Conservation (phyloP, 2,329 filamentous ascomycete species). For the Fusarium miscanthi region DNA sequence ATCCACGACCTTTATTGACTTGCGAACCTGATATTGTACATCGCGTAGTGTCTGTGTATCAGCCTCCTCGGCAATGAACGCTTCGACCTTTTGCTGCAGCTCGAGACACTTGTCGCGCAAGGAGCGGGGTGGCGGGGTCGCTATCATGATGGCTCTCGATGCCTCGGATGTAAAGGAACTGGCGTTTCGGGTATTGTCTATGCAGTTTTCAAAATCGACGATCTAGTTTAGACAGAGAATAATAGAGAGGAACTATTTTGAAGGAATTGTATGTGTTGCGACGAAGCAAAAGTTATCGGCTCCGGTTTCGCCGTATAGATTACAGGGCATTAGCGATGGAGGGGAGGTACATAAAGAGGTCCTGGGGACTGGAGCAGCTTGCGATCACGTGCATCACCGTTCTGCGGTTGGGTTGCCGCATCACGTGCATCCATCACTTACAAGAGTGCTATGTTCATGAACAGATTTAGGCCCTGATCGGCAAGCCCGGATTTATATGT, state of each 20-base stretch:
- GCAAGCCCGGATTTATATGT: no score
- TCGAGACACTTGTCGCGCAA: constrained; percentile 59
- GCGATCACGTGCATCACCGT: constrained; percentile 21
- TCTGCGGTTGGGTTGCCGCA: constrained; percentile 3
- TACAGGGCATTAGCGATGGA: background rate
- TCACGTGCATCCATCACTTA: constrained; percentile 12
- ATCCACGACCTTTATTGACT: constrained; percentile 78
- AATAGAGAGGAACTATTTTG: background rate
- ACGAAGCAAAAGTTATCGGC: constrained; percentile 15
- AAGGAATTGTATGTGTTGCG: constrained; percentile 2
- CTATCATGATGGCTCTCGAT: constrained; percentile 29
- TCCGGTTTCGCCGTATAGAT: constrained; percentile 32
- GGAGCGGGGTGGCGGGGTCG: constrained; percentile 39
- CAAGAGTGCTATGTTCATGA: background rate
- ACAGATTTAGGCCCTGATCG: background rate
- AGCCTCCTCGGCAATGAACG: constrained; percentile 72
- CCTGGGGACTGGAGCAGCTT: constrained; percentile 8
- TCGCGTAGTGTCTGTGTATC: constrained; percentile 66
- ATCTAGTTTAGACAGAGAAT: background rate
- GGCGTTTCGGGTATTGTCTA: background rate
- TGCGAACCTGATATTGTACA: constrained; percentile 79
- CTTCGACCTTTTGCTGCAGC: constrained; percentile 69
- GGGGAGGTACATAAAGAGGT: constrained; percentile 23
- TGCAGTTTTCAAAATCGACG: fast-evolving
- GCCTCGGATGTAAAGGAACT: constrained; percentile 6